Conservation (phyloP, 2,329 filamentous ascomycete genomes). For the Neonectria ditissima region DNA sequence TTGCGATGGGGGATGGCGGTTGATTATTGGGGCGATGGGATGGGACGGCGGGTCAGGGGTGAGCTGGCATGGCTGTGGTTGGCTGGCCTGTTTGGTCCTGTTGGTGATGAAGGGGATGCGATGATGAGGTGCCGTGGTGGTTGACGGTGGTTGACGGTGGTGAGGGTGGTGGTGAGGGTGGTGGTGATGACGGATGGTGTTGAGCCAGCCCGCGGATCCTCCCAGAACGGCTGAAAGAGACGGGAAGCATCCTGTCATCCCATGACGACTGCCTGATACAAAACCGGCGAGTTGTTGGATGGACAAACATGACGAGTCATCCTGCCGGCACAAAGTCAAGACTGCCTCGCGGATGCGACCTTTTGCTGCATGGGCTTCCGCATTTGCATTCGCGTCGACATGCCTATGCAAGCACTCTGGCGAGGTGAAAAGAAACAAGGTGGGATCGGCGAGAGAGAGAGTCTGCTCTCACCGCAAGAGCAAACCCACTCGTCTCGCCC, state of each 20-base stretch:
- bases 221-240: constrained; percentile 8
- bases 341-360: constrained; percentile 4
- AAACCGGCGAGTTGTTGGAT: not conserved
- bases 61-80: not conserved
- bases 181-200: not conserved
- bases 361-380: not conserved
- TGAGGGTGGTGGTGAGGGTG: constrained; percentile 16
- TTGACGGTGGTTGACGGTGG: no score
- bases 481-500: not conserved
- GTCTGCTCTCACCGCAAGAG: not conserved
- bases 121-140: not conserved
- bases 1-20: constrained; percentile 24
- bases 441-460: not conserved
- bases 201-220: not conserved
- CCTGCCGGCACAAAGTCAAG: constrained; percentile 17
- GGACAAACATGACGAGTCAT: constrained; percentile 3
- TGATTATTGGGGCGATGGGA: not conserved
- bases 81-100: not conserved
- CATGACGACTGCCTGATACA: constrained; percentile 5
- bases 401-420: constrained; percentile 26
- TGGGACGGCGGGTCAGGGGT: not conserved
- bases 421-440: not conserved
- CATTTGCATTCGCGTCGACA: not conserved
- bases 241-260: not conserved
- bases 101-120: constrained; percentile 7